phyloP scores from a whole-genome alignment of 768 basidiomycete species.

The Russula earlei region DNA sequence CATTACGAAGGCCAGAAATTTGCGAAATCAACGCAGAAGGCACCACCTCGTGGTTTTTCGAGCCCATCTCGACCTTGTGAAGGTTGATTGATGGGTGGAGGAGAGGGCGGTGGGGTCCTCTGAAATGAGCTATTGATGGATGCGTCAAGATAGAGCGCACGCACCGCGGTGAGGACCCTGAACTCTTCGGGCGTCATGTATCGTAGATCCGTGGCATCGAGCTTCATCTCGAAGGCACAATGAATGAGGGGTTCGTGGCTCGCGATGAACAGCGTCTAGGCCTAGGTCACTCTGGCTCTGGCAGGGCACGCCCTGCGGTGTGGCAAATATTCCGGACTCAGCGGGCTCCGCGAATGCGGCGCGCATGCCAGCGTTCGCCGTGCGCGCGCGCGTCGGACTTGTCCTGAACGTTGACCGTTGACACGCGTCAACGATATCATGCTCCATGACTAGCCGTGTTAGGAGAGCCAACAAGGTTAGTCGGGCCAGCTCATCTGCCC shows the following conservation, averaged over 20 bases:
- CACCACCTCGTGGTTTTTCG: constrained; percentile 95
- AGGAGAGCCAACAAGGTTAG: constrained; percentile 18
- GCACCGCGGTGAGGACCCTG: constrained; percentile 87
- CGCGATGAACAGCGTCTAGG: too few species aligned
- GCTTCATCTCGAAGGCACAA: too few species aligned
- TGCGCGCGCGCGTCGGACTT: too few species aligned
- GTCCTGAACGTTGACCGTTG: too few species aligned
- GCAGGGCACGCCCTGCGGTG: too few species aligned
- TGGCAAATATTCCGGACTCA: too few species aligned
- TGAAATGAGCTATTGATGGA: background rate
- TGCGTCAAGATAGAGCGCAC: background rate
- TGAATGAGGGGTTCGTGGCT: too few species aligned
- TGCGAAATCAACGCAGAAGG: constrained; percentile 83
- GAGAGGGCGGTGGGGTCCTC: background rate
- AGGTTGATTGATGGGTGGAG: background rate
- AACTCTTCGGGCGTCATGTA: constrained; percentile 92
- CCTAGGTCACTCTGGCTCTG: too few species aligned
- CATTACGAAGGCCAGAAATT: constrained; percentile 85
- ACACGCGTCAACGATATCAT: background rate
- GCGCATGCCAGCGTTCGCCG: background rate
- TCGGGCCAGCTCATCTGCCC: too few species aligned
- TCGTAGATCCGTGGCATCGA: constrained; percentile 89
- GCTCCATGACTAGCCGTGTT: constrained; percentile 12
- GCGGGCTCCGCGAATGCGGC: background rate
- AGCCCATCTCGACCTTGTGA: constrained; percentile 87